Conservation (phyloP, 176 grass and related monocot genomes). For the Paspalum vaginatum region DNA sequence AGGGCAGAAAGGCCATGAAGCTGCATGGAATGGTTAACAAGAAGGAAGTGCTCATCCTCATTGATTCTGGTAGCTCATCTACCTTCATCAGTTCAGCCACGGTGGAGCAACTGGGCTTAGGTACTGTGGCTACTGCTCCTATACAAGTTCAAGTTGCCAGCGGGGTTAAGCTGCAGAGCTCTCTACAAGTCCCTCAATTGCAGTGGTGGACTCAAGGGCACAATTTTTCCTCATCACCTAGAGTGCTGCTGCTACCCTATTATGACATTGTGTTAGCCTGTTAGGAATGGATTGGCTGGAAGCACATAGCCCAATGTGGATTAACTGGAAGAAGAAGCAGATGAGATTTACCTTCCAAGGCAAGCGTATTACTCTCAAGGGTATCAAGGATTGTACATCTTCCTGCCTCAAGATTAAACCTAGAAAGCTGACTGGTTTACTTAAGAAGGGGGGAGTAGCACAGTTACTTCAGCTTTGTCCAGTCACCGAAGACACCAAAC, state of each 20-base stretch:
- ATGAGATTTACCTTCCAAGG: accelerated
- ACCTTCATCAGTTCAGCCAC: background rate
- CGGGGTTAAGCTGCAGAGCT: accelerated
- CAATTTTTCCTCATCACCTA: accelerated
- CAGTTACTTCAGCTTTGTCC: background rate
- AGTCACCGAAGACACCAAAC: no score
- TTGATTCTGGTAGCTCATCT: background rate
- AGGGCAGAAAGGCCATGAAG: background rate
- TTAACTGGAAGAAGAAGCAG: background rate
- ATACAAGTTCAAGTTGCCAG: background rate
- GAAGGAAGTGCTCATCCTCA: background rate
- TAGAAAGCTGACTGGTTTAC: accelerated
- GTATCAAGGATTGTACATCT: accelerated
- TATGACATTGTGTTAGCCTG: background rate
- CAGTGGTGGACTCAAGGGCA: background rate
- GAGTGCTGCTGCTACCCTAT: accelerated
- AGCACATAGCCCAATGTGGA: background rate
- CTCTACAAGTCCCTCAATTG: accelerated
- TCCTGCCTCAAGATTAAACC: accelerated
- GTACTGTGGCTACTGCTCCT: accelerated
- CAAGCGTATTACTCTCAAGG: accelerated
- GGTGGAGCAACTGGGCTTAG: accelerated
- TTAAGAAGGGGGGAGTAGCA: background rate
- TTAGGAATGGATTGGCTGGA: background rate
- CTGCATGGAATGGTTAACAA: background rate